A percentile compares a stretch with the other conserved stretches of the same genome.
These are phyloP conservation scores for Stachybotrys echinatus DNA, from an alignment of 2,329 filamentous ascomycete species.

Conservation along the genomic window DNA sequence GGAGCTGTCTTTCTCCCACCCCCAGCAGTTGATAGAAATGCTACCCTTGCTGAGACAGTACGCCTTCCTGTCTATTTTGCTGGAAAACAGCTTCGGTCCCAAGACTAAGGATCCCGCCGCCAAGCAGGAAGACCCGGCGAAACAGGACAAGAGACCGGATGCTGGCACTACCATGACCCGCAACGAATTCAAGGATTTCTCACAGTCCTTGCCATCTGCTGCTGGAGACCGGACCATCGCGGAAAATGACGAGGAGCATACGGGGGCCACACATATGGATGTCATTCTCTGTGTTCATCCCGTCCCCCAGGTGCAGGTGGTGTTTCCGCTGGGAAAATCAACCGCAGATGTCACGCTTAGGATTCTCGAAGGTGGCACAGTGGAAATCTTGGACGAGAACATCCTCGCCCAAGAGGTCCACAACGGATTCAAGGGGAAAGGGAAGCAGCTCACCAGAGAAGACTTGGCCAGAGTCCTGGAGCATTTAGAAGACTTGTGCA, in stretches of 20 bases:
- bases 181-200: constrained; percentile 26
- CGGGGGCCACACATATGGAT: constrained; percentile 32
- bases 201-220: constrained; percentile 7
- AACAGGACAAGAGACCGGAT: constrained; percentile 4
- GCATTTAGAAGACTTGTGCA: constrained; percentile 45
- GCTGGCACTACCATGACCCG: constrained; percentile 18
- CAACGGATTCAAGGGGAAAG: constrained; percentile 19
- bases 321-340: constrained; percentile 44
- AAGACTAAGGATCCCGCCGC: constrained; percentile 17
- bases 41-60: constrained; percentile 74
- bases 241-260: no score
- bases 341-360: constrained; percentile 52
- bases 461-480: constrained; percentile 41
- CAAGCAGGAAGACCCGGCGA: constrained; percentile 1
- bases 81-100: constrained; percentile 55
- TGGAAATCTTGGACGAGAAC: constrained; percentile 56
- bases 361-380: constrained; percentile 53
- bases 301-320: constrained; percentile 42
- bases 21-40: constrained; percentile 67
- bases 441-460: constrained; percentile 31
- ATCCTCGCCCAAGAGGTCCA: constrained; percentile 18
- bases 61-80: constrained; percentile 60
- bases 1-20: constrained; percentile 71
- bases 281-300: constrained; percentile 48
- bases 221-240: no score